Base-by-base conservation (phyloP, 2,329 filamentous ascomycete genomes). In the Aspergillus phoenicis region DNA sequence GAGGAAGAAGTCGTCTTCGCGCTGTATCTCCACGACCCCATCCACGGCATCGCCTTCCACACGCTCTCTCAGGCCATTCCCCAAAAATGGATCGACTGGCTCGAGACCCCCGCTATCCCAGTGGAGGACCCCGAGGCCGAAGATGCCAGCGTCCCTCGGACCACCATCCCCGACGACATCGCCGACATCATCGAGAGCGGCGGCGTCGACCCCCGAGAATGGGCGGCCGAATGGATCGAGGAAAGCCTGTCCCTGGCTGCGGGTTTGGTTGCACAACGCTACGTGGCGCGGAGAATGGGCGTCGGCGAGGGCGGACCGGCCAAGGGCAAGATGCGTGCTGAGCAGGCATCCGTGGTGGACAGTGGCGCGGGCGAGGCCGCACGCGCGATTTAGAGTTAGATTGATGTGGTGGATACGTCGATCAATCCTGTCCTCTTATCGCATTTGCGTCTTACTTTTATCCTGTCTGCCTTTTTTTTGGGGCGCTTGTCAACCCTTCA, bases 211-310 rank as follows among this genome's bases (percentile, higher is more conserved):
- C 95, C 95, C 0, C 85, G 95, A 60, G 95, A 99, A 76, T 99
- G 95, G 95, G 91, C 97, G 39, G 90, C 93, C 3, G 95, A 98
- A 77, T 99, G 95, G 95, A 85, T 99, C 51, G 94, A 98, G 79
- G 94, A 98, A 79, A 81, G 88, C 0, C 83, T 99, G 33, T 87
- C 83, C 43, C 81, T 98, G 52, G 86, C 88, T 3, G 86, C 96
- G 0, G 94, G 95, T 17, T 82, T 97, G 7, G 89, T 98, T 3
- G 95, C 95, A 2, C 95, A 99, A 83, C 84, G 93, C 65, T 99
- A 99, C 74, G 95, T 99, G 20, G 94, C 95, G 4, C 87, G 91
- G 63, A 84, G 95, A 59, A 99, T 99, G 95, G 94, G 95, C 11
- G 94, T 99, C 8, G 94, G 94, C 11, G 92, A 96, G 76, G 90